Evolutionary conservation across 306 rosid species (phyloP).

Genomic region (Purshia tridentata): DNA sequence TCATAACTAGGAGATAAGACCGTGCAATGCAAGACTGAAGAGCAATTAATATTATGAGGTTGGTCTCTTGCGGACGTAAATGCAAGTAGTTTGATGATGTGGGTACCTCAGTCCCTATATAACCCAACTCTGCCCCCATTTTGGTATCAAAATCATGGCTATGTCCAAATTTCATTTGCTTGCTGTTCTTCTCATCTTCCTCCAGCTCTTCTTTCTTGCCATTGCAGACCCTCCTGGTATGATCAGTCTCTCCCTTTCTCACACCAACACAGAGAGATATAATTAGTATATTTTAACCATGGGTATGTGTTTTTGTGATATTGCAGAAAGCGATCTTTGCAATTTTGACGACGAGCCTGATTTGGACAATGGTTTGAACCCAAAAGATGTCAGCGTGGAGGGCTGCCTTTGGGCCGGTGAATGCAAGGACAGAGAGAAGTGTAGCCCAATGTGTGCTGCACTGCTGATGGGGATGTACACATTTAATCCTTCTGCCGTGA

Average conservation of each 20-base stretch:
- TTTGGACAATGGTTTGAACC: background rate
- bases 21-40: too few species aligned
- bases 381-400: background rate
- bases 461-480: background rate
- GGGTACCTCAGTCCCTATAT: too few species aligned
- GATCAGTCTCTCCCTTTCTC: background rate
- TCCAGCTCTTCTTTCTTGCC: background rate
- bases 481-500: background rate
- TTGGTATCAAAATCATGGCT: background rate
- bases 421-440: background rate
- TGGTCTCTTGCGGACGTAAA: too few species aligned
- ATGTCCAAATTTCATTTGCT: background rate
- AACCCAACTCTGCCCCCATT: too few species aligned
- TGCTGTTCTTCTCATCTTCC: background rate
- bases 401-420: background rate
- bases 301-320: background rate
- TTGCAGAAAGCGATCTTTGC: background rate
- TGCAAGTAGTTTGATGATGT: too few species aligned
- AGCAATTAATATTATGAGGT: too few species aligned
- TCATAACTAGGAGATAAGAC: too few species aligned
- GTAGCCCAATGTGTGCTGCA: background rate
- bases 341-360: background rate
- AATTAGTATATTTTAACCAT: background rate
- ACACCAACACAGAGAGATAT: too few species aligned
- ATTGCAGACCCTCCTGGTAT: background rate